These are phyloP conservation scores for Stagonosporopsis chrysanthemi DNA, from an alignment of 2,329 filamentous ascomycete genomes.

Conservation along the genomic window DNA sequence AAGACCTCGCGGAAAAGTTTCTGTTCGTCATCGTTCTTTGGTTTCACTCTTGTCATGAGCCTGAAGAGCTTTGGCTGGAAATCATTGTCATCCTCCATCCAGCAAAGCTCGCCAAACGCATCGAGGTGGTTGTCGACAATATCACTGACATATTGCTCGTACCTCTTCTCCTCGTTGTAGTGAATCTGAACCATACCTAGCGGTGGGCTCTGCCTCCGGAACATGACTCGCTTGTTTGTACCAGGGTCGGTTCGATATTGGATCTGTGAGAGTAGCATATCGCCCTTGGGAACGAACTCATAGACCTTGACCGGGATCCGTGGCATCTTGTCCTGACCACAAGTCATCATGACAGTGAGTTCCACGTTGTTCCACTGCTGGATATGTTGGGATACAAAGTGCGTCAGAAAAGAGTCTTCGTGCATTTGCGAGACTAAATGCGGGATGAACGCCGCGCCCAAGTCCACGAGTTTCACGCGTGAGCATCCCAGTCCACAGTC, in stretches of 20 bases:
- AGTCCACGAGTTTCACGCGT: constrained; percentile 55
- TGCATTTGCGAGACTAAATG: constrained; percentile 52
- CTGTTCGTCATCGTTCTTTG: constrained; percentile 50
- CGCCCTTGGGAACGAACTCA: constrained; percentile 54
- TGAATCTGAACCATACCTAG: constrained; percentile 57
- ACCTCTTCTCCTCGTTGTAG: constrained; percentile 53
- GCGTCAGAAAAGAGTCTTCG: constrained; percentile 52
- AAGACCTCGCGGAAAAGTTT: constrained; percentile 54
- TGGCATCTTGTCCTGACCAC: constrained; percentile 52
- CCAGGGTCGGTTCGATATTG: constrained; percentile 52
- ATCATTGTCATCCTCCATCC: constrained; percentile 55
- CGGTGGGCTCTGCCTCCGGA: constrained; percentile 54
- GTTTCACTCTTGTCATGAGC: constrained; percentile 50
- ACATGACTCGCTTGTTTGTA: constrained; percentile 42
- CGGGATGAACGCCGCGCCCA: constrained; percentile 55
- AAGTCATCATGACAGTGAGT: constrained; percentile 54
- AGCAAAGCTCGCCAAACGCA: constrained; percentile 54
- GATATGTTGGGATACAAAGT: constrained; percentile 51
- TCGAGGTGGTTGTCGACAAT: constrained; percentile 52
- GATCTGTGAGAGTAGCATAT: constrained; percentile 51
- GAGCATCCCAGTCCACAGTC: constrained; percentile 55
- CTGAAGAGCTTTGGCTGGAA: constrained; percentile 54
- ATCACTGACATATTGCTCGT: constrained; percentile 55
- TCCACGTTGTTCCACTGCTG: constrained; percentile 46
- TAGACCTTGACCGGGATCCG: constrained; percentile 55